Evolutionary conservation across 805 yeast species (phyloP).

Genomic region (Kuraishia borneana): DNA sequence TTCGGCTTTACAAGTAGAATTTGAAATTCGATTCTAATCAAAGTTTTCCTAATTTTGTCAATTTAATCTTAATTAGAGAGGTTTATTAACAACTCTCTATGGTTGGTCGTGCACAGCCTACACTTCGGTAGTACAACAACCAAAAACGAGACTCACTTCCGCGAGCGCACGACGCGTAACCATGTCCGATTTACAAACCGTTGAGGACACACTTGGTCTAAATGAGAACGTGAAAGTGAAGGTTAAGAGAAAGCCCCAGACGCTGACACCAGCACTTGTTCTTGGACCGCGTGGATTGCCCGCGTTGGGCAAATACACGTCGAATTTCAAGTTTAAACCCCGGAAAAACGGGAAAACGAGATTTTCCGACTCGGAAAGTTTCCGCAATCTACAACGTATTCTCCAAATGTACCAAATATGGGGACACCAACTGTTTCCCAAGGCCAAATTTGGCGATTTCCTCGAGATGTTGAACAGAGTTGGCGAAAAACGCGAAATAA

Average conservation of each 20-base stretch:
- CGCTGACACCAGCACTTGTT: constrained; percentile 38
- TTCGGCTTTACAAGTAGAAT: no score
- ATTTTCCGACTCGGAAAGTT: constrained; percentile 31
- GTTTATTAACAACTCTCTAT: no score
- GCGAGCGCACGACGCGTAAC: neutral
- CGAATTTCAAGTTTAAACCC: constrained; percentile 18
- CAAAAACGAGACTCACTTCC: no score
- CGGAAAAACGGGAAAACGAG: constrained; percentile 11
- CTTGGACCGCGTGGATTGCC: constrained; percentile 48
- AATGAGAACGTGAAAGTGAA: no score
- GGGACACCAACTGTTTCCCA: constrained; percentile 72
- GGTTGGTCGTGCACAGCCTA: no score
- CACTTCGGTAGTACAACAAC: no score
- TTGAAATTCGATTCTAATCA: neutral
- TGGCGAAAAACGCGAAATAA: constrained; percentile 31
- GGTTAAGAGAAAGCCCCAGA: constrained; percentile 7
- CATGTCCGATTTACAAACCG: neutral
- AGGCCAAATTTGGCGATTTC: constrained; percentile 68
- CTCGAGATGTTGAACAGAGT: constrained; percentile 38
- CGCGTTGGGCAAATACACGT: constrained; percentile 26
- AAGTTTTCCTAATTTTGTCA: no score
- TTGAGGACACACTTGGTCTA: no score
- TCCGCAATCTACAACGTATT: constrained; percentile 35
- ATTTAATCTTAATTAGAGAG: no score
- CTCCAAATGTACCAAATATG: constrained; percentile 55